phyloP scores from a whole-genome alignment of 2,329 filamentous ascomycete genomes.

The Scolecobasidium constrictum region DNA sequence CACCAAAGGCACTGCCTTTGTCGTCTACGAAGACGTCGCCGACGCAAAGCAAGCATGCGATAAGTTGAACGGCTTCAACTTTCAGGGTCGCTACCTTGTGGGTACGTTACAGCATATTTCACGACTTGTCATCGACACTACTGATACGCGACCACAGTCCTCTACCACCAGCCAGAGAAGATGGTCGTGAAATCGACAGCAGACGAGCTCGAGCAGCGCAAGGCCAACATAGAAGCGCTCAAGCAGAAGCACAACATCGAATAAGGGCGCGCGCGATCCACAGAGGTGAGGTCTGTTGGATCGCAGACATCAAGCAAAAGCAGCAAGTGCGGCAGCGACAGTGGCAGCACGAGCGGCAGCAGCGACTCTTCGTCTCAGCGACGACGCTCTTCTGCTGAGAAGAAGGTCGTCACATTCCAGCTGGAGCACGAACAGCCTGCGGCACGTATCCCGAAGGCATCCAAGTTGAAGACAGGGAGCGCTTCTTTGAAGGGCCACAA shows the following conservation, averaged over 20 bases:
- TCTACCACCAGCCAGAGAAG: conserved; percentile 70
- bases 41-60: conserved; percentile 98
- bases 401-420: neutral
- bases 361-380: neutral
- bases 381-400: neutral
- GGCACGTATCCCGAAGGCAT: neutral
- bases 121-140: no score
- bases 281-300: conserved; percentile 7
- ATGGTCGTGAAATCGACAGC: conserved; percentile 83
- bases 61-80: conserved; percentile 99
- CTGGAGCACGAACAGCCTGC: neutral
- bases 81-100: conserved; percentile 97
- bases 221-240: conserved; percentile 95
- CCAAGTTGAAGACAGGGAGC: neutral
- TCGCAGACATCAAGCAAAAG: neutral
- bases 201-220: conserved; percentile 86
- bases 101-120: conserved; percentile 48
- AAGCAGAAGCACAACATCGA: conserved; percentile 98
- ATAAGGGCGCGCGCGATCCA: conserved; percentile 45
- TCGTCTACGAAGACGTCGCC: conserved; percentile 98
- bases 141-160: conserved; percentile 34
- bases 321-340: neutral
- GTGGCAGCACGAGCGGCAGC: neutral
- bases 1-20: conserved; percentile 96
- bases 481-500: neutral